A percentile compares a stretch with the other conserved stretches of the same genome.
Evolutionary conservation across 331 rosid species (phyloP).

Genomic region (Spiraea crenata): DNA sequence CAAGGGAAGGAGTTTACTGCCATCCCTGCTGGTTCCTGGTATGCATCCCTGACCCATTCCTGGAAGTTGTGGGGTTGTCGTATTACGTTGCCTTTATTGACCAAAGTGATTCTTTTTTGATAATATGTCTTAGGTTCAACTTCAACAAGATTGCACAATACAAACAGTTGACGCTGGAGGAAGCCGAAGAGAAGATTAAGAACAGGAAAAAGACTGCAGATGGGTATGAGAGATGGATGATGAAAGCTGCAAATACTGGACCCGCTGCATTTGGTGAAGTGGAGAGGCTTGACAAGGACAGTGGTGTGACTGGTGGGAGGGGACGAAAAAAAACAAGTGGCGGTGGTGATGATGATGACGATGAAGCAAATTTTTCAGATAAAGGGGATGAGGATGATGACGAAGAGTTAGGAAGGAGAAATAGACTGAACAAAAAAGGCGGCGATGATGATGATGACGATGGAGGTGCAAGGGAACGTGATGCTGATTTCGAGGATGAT

Average conservation of each 20-base stretch:
- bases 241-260: slow-evolving; percentile 90
- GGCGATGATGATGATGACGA: slow-evolving; percentile 87
- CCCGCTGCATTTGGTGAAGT: slow-evolving; percentile 86
- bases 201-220: slow-evolving; percentile 95
- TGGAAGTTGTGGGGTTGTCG: not conserved
- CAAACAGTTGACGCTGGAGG: slow-evolving; percentile 92
- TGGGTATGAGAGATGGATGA: slow-evolving; percentile 99
- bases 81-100: not conserved
- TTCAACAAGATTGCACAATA: slow-evolving; percentile 95
- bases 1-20: slow-evolving; percentile 92
- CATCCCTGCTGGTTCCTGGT: slow-evolving; percentile 98
- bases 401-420: slow-evolving; percentile 70
- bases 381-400: slow-evolving; percentile 94
- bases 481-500: slow-evolving; percentile 76
- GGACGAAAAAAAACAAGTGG: slow-evolving; percentile 57
- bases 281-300: slow-evolving; percentile 67
- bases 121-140: slow-evolving; percentile 61
- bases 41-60: slow-evolving; percentile 27
- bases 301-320: slow-evolving; percentile 53
- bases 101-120: not conserved
- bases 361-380: slow-evolving; percentile 81
- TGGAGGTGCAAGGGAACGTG: slow-evolving; percentile 78
- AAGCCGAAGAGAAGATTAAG: slow-evolving; percentile 97
- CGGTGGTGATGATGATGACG: slow-evolving; percentile 53
- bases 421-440: slow-evolving; percentile 56